Evolutionary conservation across 805 yeast species (phyloP).

Genomic region (Candida sakaeoensis): DNA sequence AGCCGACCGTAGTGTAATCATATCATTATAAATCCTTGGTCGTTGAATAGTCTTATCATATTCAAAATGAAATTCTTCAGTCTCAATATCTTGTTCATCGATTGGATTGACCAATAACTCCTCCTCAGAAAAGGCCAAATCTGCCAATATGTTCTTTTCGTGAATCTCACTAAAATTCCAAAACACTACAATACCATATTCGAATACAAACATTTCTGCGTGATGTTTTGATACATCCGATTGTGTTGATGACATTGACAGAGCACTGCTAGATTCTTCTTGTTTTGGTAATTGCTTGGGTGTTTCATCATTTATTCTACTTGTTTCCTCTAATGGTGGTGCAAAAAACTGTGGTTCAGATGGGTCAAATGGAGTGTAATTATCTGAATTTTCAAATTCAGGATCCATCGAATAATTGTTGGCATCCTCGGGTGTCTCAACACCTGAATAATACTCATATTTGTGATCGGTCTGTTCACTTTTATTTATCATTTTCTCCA

Average conservation of each 20-base stretch:
- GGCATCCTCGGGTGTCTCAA: conserved; percentile 59
- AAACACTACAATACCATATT: conserved; percentile 94
- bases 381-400: conserved; percentile 35
- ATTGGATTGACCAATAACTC: conserved; percentile 66
- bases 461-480: conserved; percentile 89
- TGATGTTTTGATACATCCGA: conserved; percentile 52
- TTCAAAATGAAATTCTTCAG: conserved; percentile 80
- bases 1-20: conserved; percentile 85
- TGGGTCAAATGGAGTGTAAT: conserved; percentile 69
- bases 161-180: conserved; percentile 95
- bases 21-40: conserved; percentile 85
- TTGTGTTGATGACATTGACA: conserved; percentile 6
- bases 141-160: conserved; percentile 91
- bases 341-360: conserved; percentile 91
- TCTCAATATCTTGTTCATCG: conserved; percentile 86
- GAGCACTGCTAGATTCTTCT: conserved; percentile 1
- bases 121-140: conserved; percentile 65
- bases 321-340: conserved; percentile 29
- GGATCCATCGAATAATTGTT: conserved; percentile 46
- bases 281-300: background rate
- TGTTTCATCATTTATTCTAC: conserved; percentile 14
- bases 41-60: conserved; percentile 60
- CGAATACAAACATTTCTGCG: conserved; percentile 86
- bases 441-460: conserved; percentile 85
- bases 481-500: conserved; percentile 75